A percentile compares a stretch with the other conserved stretches of the same genome.
phyloP scores from a whole-genome alignment of 768 basidiomycete genomes.

The Antrodiella citrinella region DNA sequence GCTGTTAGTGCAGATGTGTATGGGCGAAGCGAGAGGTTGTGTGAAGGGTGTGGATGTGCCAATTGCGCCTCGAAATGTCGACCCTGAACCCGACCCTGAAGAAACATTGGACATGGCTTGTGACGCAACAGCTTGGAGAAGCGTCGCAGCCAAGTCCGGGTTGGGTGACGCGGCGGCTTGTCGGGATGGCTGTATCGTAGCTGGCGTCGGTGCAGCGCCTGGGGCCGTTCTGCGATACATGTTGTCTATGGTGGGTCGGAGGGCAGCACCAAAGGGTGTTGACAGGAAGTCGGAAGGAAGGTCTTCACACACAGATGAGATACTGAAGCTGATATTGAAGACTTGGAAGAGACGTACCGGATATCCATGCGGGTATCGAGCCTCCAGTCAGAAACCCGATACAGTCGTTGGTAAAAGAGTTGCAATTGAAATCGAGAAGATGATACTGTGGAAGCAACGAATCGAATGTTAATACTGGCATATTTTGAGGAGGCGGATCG shows the following conservation, averaged over 20 bases:
- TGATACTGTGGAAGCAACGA: too few relatives aligned
- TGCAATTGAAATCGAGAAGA: slow-evolving; percentile 97
- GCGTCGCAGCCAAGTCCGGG: slow-evolving; percentile 41
- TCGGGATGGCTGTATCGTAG: slow-evolving; percentile 23
- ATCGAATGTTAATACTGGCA: slow-evolving; percentile 77
- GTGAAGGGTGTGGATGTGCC: slow-evolving; percentile 30
- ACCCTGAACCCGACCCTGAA: slow-evolving; percentile 12
- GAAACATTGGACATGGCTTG: slow-evolving; percentile 32
- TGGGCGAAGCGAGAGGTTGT: slow-evolving; percentile 46
- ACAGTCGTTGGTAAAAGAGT: slow-evolving; percentile 87
- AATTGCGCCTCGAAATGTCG: slow-evolving; percentile 17
- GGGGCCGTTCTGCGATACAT: slow-evolving; percentile 68
- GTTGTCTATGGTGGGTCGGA: slow-evolving; percentile 85
- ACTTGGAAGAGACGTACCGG: slow-evolving; percentile 42
- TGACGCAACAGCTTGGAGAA: slow-evolving; percentile 50
- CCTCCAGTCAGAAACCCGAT: slow-evolving; percentile 81
- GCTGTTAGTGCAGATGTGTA: slow-evolving; percentile 69
- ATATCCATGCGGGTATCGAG: slow-evolving; percentile 76
- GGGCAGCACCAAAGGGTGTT: slow-evolving; percentile 78
- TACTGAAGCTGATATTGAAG: background rate
- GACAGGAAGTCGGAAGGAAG: slow-evolving; percentile 80
- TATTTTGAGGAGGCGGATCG: background rate
- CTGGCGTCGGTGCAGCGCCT: slow-evolving; percentile 27
- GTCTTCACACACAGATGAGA: slow-evolving; percentile 42
- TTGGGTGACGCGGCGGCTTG: slow-evolving; percentile 31